Base-by-base conservation (phyloP, 1,139 yeast genomes). In the Hyphopichia wangnamkhiaoensis region DNA sequence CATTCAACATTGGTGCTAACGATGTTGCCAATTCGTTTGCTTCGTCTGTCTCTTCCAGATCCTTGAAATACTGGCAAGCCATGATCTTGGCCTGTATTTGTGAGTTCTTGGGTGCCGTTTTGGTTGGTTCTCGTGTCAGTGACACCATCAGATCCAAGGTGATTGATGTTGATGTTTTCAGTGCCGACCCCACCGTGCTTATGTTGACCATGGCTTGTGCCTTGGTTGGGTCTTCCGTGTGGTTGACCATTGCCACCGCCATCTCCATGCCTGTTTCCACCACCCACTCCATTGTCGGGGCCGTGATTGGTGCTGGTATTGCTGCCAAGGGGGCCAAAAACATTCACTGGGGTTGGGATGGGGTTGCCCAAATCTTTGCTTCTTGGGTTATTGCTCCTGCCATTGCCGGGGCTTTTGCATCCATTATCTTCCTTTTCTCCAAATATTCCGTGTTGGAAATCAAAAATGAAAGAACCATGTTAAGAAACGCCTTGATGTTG, bases 321-420 rank as follows among this genome's bases (percentile, higher is more conserved):
- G 94, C 91, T 36, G 83, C 91, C 21, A 72, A 71, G 48, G 82
- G 82, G 44, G 81, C 78, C 31, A 54, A 62, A 2, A 68, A 77
- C 43, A 75, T 84, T 43, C 65, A 61, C 43, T 84, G 93, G 94
- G 91, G 89, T 18, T 84, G 93, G 93, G 44, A 49, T 15, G 90
- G 90, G 31, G 84, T 84, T 44, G 59, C 86, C 1, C 84, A 82
- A 59, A 84, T 84, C 49, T 77, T 82, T 47, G 93, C 93, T 3
- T 81, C 90, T 10, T 84, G 93, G 91, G 82, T 82, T 54, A 80
- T 84, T 63, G 90, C 93, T 12, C 93, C 94, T n/a, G 59, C 71
- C 15, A 66, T 84, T 46, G 84, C 91, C 15, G 91, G 90, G 50
- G 52, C 59, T 25, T 76, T 85, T 49, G 82, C 88, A 3, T 61